These are phyloP conservation scores for Cercospora nicotianae DNA, from an alignment of 2,329 filamentous ascomycete genomes.

Conservation along the genomic window DNA sequence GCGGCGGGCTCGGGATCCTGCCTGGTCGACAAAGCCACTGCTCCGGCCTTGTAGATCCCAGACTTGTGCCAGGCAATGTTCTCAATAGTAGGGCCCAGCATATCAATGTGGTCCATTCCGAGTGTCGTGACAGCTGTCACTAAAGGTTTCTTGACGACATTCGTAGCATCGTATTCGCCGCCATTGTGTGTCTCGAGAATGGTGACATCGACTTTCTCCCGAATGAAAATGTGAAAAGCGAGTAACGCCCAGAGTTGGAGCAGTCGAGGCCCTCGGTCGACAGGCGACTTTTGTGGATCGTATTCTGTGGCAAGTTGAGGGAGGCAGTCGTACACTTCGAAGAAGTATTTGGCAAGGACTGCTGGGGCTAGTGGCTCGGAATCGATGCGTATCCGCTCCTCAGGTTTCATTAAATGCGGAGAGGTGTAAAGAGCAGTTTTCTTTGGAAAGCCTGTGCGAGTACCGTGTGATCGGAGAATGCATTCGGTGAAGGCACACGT, in stretches of 20 bases:
- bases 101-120: slow-evolving; percentile 77
- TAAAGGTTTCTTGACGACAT: slow-evolving; percentile 69
- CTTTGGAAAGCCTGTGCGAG: slow-evolving; percentile 39
- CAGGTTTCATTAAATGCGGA: slow-evolving; percentile 75
- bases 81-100: slow-evolving; percentile 74
- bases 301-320: slow-evolving; percentile 29
- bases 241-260: slow-evolving; percentile 87
- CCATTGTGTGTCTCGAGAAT: slow-evolving; percentile 91
- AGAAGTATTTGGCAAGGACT: slow-evolving; percentile 74
- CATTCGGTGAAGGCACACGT: slow-evolving; percentile 78
- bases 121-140: slow-evolving; percentile 75
- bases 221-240: slow-evolving; percentile 79
- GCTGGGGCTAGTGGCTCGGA: slow-evolving; percentile 65
- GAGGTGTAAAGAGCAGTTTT: slow-evolving; percentile 76
- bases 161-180: slow-evolving; percentile 88
- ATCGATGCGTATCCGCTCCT: slow-evolving; percentile 80
- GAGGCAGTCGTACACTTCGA: slow-evolving; percentile 73
- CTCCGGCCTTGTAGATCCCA: slow-evolving; percentile 72
- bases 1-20: slow-evolving; percentile 25
- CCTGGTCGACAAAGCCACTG: slow-evolving; percentile 60
- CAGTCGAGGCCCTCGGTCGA: slow-evolving; percentile 51
- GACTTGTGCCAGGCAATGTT: slow-evolving; percentile 90
- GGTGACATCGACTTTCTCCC: slow-evolving; percentile 71
- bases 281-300: slow-evolving; percentile 66
- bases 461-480: slow-evolving; percentile 60